Percentiles rank a stretch among this genome's conserved stretches.
phyloP scores from a whole-genome alignment of 768 basidiomycete genomes.

The Tephrocybe sp. region DNA sequence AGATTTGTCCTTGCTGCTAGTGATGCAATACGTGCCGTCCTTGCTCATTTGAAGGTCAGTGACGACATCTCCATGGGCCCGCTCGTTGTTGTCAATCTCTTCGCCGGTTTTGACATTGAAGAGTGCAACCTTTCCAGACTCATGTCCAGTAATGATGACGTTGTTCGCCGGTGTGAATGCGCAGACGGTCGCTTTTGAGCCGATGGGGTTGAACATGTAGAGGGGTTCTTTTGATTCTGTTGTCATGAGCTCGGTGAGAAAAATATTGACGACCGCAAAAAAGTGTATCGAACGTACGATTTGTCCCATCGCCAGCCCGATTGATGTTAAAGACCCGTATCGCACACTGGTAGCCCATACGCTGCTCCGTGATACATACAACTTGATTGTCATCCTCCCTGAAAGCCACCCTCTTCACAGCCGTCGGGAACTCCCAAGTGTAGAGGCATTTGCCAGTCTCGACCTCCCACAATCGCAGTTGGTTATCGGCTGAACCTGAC shows the following conservation, averaged over 20 bases:
- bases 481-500: constrained; percentile 93
- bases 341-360: constrained; percentile 90
- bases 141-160: constrained; percentile 90
- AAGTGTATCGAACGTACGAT: constrained; percentile 56
- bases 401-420: constrained; percentile 94
- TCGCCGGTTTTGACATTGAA: constrained; percentile 89
- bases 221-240: constrained; percentile 75
- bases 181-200: constrained; percentile 96
- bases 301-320: constrained; percentile 73
- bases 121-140: constrained; percentile 91
- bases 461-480: constrained; percentile 87
- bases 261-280: constrained; percentile 1
- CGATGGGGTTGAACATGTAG: constrained; percentile 81
- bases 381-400: constrained; percentile 80
- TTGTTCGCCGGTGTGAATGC: constrained; percentile 80
- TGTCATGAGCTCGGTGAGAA: neutral
- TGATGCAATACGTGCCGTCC: constrained; percentile 93
- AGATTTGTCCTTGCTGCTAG: constrained; percentile 95
- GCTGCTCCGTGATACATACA: constrained; percentile 95
- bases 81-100: constrained; percentile 78
- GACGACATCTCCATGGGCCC: constrained; percentile 82
- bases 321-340: constrained; percentile 90
- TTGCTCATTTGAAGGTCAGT: constrained; percentile 91
- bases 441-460: constrained; percentile 88
- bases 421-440: constrained; percentile 97